A percentile compares a stretch with the other conserved stretches of the same genome.
Conservation (phyloP, 345 rosid genomes). For the Populus euphratica region DNA sequence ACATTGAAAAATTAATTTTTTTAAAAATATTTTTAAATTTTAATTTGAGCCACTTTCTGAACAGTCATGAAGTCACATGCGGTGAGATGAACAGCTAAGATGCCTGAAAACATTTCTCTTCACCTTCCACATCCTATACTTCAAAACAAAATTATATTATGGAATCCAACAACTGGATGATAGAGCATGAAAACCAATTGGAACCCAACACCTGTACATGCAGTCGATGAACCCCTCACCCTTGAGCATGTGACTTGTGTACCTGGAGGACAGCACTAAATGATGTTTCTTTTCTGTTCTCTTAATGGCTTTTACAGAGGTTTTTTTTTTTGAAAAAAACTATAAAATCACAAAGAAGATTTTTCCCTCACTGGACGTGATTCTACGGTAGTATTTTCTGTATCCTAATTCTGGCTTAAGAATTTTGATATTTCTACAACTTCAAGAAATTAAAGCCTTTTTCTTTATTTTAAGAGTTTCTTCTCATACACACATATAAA, state of each 20-base stretch:
- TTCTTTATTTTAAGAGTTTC: no score
- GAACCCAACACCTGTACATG: not conserved
- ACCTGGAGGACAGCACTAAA: not conserved
- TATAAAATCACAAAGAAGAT: no score
- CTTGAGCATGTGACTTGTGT: constrained; percentile 16
- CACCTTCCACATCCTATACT: not conserved
- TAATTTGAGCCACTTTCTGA: no score
- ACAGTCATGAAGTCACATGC: constrained; percentile 9
- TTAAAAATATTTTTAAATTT: no score
- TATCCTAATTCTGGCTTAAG: no score
- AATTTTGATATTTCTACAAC: no score
- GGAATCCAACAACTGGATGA: constrained; percentile 2
- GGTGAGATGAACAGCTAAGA: constrained; percentile 21
- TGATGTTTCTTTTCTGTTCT: not conserved
- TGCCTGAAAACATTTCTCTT: constrained; percentile 5
- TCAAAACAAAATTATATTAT: not conserved
- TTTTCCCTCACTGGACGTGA: no score
- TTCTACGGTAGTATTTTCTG: no score
- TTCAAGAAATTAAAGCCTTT: no score
- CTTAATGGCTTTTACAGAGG: not conserved
- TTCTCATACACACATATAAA: no score
- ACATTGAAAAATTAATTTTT: no score
- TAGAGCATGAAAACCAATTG: not conserved
- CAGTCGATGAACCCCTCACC: not conserved
- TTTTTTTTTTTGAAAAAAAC: no score